Base-by-base conservation (phyloP, 78 protist genomes). In the Creolimax fragrantissima region DNA sequence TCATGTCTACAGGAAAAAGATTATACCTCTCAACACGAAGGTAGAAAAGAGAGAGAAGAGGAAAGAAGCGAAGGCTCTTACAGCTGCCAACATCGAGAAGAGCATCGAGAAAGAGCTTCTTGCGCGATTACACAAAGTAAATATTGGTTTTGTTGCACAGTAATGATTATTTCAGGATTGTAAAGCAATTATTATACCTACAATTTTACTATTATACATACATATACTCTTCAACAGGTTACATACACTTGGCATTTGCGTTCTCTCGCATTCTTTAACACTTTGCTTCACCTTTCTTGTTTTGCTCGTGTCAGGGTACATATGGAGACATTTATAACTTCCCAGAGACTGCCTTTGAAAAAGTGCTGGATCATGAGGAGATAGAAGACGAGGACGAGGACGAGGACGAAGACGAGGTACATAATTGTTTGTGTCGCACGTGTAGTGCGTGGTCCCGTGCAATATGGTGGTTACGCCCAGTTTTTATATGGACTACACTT, bases 241-340 rank as follows among this genome's bases (percentile, higher is more conserved):
- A n/a, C n/a, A n/a, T n/a, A n/a, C n/a, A n/a, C n/a, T n/a, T n/a
- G n/a, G n/a, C n/a, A n/a, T n/a, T n/a, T n/a, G n/a, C n/a, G n/a
- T n/a, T n/a, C n/a, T n/a, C n/a, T n/a, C n/a, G n/a, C n/a, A n/a
- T n/a, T n/a, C n/a, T n/a, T n/a, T n/a, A n/a, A n/a, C n/a, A n/a
- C n/a, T n/a, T n/a, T n/a, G n/a, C n/a, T n/a, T n/a, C n/a, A n/a
- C n/a, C n/a, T n/a, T n/a, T n/a, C n/a, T n/a, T n/a, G n/a, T n/a
- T n/a, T n/a, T n/a, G n/a, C 83, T n/a, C n/a, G n/a, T n/a, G n/a
- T n/a, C n/a, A 89, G 39, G 97, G 96, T 17, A 90, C 94, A 11
- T 96, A 96, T 89, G 97, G 95, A 5, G 97, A 94, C 85, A 94
- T 96, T n/a, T 96, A 95, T 96, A 95, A 96, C 95, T 94, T 94